Conservation (phyloP, 202 grass and related monocot species). For the Setaria viridis region DNA sequence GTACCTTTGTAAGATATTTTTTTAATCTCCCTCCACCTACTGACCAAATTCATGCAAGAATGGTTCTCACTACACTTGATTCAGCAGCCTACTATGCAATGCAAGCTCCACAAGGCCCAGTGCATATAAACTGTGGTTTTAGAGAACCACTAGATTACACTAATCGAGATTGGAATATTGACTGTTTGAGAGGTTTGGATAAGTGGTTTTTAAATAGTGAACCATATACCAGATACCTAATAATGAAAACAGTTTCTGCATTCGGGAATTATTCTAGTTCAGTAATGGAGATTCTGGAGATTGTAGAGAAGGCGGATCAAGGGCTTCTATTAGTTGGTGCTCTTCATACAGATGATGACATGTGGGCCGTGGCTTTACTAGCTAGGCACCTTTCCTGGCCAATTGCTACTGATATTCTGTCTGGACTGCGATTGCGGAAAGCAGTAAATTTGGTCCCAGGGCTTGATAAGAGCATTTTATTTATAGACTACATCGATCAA, state of each 20-base stretch:
- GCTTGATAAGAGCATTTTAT: slow-evolving; percentile 53
- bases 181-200: slow-evolving; percentile 82
- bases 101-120: slow-evolving; percentile 77
- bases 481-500: slow-evolving; percentile 88
- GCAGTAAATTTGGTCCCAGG: slow-evolving; percentile 60
- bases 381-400: slow-evolving; percentile 91
- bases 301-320: slow-evolving; percentile 66
- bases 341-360: slow-evolving; percentile 77
- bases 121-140: slow-evolving; percentile 91
- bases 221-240: slow-evolving; percentile 88
- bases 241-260: slow-evolving; percentile 54
- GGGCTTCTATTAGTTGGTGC: slow-evolving; percentile 87
- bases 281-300: slow-evolving; percentile 66
- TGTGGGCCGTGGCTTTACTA: slow-evolving; percentile 75
- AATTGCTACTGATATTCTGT: slow-evolving; percentile 85
- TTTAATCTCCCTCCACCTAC: slow-evolving; percentile 82
- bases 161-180: slow-evolving; percentile 60
- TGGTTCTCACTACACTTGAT: slow-evolving; percentile 91
- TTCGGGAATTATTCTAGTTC: slow-evolving; percentile 50
- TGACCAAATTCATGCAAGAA: slow-evolving; percentile 77
- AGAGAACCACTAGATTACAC: slow-evolving; percentile 82
- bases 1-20: slow-evolving; percentile 82
- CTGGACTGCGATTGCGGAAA: slow-evolving; percentile 80
- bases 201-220: slow-evolving; percentile 68
- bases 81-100: slow-evolving; percentile 79